Evolutionary conservation across 1,284 basidiomycete species (phyloP), one percentile per base, ranked within the genome.

Genomic region (Thelephora terrestris): DNA sequence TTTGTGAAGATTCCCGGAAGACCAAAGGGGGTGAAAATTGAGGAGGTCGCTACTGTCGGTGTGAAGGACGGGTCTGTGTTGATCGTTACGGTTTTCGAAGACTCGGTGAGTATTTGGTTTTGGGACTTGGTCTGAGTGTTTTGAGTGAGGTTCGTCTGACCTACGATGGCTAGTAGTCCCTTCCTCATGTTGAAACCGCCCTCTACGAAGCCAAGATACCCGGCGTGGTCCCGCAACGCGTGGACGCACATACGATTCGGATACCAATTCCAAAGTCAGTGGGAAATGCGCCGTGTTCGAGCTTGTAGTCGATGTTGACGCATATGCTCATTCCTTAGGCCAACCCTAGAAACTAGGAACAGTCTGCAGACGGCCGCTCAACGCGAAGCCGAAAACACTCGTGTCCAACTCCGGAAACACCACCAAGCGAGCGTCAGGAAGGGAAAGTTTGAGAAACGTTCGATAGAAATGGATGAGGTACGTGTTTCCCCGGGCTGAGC

Each of bases 241-340:
- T 75, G 37, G 86, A 90, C 56, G 66, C 59, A 32, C 72, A 80
- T 35, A 89, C 87, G 2, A 73, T 90, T 55, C 83, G 75, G 54
- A 76, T 90, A 53, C 81, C 85, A 0, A 78, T 90, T 60, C 82
- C 86, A 34, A 87, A 81, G 86, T 87, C 53, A 20, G 73, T 61
- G 20, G 14, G 37, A 21, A 43, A 32, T 14, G 12, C 39, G 48
- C 25, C 45, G 17, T 24, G n/a, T n/a, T 35, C 39, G 24, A 14
- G 27, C 39, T 17, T 23, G 32, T 21, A 43, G 14, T 50, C 9
- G 23, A 16, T 36, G 14, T 37, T 34, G 9, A 39, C 32, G 45
- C 47, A 37, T 42, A 16, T 45, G 29, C 51, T 52, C 23, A 48
- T 47, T 48, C 47, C 35, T 0, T 48, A 90, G 86, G 54, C 83